Evolutionary conservation across 2,329 filamentous ascomycete species (phyloP), one percentile per base, ranked within the genome.

Genomic region (Alternaria sp.): DNA sequence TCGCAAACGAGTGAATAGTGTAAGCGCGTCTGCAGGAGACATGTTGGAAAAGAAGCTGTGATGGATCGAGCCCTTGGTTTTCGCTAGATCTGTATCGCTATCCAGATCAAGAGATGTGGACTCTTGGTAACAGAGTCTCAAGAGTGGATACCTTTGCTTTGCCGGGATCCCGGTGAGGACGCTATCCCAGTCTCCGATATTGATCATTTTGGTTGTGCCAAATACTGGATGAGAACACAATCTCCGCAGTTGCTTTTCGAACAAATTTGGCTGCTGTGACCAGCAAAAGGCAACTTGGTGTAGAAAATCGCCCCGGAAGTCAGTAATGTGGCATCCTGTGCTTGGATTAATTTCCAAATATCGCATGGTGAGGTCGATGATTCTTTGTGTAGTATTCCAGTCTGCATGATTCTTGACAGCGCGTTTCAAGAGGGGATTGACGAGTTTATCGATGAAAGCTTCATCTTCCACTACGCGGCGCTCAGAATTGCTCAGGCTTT

Each of bases 201-300:
- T 29, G 31, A 46, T 29, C 13, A 55, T 29, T 11, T 23, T 17
- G 23, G 14, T 10, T 2, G 45, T 54, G 3, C 42, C 53, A n/a
- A 45, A 62, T 1, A 56, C 36, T 2, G 46, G 44, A 24, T 58
- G 40, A 23, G 37, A 65, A 41, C 41, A 62, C 5, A 57, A 23
- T 10, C 21, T 54, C 14, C 23, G 55, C 2, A 68, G 62, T 3
- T 55, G 57, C 2, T 44, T 23, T 37, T 69, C 66, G 41, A 75
- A 74, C 10, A 68, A 14, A 1, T 64, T 57, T 4, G 67, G 65
- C 39, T 59, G 52, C 2, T 57, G 61, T 2, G 70, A 64, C 73
- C 73, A 75, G 49, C 67, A 72, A 8, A 54, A 28, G 5, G 62
- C 66, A 3, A 70, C 46, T 21, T 69, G 48, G 17, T 72, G 65